Percentiles rank a stretch among this genome's conserved stretches.
These are phyloP conservation scores for Paspalum notatum DNA, from an alignment of 176 grass and related monocot genomes.

Conservation along the genomic window DNA sequence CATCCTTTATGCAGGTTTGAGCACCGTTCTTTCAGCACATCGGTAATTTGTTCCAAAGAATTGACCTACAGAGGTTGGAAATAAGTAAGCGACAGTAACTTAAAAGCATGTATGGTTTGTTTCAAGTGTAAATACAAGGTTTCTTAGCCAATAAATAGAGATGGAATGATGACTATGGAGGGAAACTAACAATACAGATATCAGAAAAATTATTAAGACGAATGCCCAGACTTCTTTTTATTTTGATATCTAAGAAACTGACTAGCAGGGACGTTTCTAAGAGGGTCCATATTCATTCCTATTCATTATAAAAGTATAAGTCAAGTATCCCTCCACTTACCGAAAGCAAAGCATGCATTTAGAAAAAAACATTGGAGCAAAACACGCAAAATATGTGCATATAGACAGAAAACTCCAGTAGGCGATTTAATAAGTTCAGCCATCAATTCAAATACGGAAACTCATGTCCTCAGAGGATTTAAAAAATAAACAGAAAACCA, in stretches of 20 bases:
- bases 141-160: background rate
- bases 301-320: background rate
- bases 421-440: background rate
- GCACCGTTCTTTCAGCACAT: constrained; percentile 91
- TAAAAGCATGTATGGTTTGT: constrained; percentile 30
- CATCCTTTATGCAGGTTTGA: constrained; percentile 91
- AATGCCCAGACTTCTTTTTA: background rate
- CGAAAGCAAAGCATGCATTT: background rate
- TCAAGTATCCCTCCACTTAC: background rate
- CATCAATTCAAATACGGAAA: constrained; percentile 11
- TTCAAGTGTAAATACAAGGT: constrained; percentile 12
- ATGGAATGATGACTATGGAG: constrained; percentile 6
- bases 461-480: background rate
- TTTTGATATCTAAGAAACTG: background rate
- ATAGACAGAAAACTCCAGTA: background rate
- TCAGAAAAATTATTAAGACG: constrained; percentile 20
- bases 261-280: background rate
- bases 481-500: background rate
- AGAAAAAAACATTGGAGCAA: background rate
- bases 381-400: background rate
- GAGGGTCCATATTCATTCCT: background rate
- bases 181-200: background rate
- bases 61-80: constrained; percentile 58
- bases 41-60: constrained; percentile 87
- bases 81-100: constrained; percentile 41